Evolutionary conservation across 2,329 filamentous ascomycete genomes (phyloP).

Genomic region (Colletotrichum lindemuthianum): DNA sequence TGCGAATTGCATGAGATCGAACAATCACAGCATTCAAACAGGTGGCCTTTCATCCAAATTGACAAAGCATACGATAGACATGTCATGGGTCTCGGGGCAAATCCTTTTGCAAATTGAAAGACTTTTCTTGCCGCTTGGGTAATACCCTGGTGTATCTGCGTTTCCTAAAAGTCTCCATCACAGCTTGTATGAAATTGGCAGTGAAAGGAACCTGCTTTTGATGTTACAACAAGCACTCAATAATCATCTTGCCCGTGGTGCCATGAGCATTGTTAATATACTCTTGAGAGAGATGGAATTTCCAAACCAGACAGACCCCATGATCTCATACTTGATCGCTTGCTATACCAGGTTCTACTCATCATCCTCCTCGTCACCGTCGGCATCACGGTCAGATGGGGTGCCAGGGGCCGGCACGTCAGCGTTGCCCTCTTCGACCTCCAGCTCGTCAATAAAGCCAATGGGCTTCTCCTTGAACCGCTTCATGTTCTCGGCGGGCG

Average conservation of each 20-base stretch:
- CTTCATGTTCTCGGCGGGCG: slow-evolving; percentile 61
- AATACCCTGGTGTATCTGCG: too few relatives aligned
- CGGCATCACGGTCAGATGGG: slow-evolving; percentile 45
- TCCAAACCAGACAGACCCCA: neutral
- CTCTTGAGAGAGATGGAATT: too few relatives aligned
- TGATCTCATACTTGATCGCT: neutral
- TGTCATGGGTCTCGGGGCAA: too few relatives aligned
- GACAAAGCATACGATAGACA: too few relatives aligned
- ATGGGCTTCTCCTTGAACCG: slow-evolving; percentile 64
- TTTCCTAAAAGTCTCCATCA: too few relatives aligned
- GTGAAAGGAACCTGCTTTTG: neutral
- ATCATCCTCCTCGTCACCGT: slow-evolving; percentile 57
- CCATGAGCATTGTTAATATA: too few relatives aligned
- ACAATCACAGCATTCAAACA: too few relatives aligned
- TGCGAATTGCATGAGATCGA: too few relatives aligned
- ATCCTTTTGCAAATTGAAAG: too few relatives aligned
- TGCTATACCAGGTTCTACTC: slow-evolving; percentile 9
- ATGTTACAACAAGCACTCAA: neutral
- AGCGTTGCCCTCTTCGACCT: slow-evolving; percentile 38
- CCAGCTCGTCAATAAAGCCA: slow-evolving; percentile 54
- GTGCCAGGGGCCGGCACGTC: slow-evolving; percentile 24
- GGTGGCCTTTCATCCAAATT: too few relatives aligned
- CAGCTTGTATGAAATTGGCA: neutral
- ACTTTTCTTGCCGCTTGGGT: too few relatives aligned
- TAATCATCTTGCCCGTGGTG: too few relatives aligned